Base-by-base conservation (phyloP, 768 basidiomycete genomes). In the Cytidiella melzeri region DNA sequence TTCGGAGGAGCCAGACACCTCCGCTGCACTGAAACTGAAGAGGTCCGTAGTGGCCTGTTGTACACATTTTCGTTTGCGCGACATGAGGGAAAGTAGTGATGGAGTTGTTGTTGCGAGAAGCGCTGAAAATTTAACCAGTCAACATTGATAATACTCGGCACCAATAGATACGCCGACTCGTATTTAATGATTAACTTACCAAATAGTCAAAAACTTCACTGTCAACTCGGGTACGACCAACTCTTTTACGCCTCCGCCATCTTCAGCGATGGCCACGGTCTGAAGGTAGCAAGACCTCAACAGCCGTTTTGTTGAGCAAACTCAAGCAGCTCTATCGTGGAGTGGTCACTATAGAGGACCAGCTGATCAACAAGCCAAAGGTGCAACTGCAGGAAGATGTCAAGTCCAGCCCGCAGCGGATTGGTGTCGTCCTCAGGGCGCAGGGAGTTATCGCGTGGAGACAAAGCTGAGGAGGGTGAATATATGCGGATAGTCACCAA, bases 281-380 rank as follows among this genome's bases (percentile, higher is more conserved):
- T 4, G 70, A 57, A 61, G 56, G 71, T 59, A 60, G 70, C 63
- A 54, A 67, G 52, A 55, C 68, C 19, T 67, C 75, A 48, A 83
- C 74, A 46, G 87, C 82, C 47, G 80, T 81, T 0, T 84, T 89
- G 39, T 81, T 89, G 0, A 57, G 73, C 4, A 81, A 90, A 57
- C 77, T 93, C 49, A 93, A 92, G 70, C 76, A 75, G 44, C 74
- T 92, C 0, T 97, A 97, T 67, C 81, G 92, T 20, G 79, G 72
- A 19, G 93, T 97, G 58, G 82, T 85, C 6, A 73, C 74, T 3
- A 72, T 96, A 9, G 95, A 98, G 67, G 73, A 75, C 7, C 86
- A 83, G 62, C 73, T 60, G 64, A 74, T 48, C 26, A 83, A 83
- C 6, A 74, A 76, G 27, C 64, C 62, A 2, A 76, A 74, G 13